Conservation (phyloP, 352 stramenopile genomes). For the Phytopythium cucurbitacearum region DNA sequence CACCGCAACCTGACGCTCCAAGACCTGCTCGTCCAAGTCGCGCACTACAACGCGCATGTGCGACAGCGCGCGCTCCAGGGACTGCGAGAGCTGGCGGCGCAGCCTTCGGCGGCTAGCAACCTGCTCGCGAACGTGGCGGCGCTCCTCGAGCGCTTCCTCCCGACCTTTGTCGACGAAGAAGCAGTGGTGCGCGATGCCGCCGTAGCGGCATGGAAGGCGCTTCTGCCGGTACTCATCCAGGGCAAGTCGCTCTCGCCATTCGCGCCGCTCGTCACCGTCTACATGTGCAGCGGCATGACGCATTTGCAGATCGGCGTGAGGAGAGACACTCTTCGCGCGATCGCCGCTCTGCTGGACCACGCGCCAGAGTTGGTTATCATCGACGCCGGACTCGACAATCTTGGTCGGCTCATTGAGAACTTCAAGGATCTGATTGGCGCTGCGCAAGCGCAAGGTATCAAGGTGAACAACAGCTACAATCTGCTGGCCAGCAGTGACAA, state of each 20-base stretch:
- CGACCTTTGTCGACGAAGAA: slow-evolving; percentile 72
- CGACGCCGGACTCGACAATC: slow-evolving; percentile 43
- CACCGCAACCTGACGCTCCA: slow-evolving; percentile 62
- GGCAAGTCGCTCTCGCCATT: slow-evolving; percentile 61
- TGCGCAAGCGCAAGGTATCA: slow-evolving; percentile 60
- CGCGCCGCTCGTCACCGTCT: slow-evolving; percentile 66
- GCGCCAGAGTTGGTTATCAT: slow-evolving; percentile 50
- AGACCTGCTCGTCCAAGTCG: slow-evolving; percentile 59
- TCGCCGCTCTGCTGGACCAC: slow-evolving; percentile 57
- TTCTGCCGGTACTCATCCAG: slow-evolving; percentile 50
- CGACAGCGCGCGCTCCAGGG: slow-evolving; percentile 66
- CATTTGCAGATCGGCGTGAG: slow-evolving; percentile 74
- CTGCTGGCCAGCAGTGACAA: slow-evolving; percentile 25
- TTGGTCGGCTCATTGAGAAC: slow-evolving; percentile 73
- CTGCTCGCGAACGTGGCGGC: slow-evolving; percentile 68
- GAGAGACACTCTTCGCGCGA: slow-evolving; percentile 69
- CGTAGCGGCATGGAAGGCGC: slow-evolving; percentile 57
- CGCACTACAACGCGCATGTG: slow-evolving; percentile 82
- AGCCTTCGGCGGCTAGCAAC: slow-evolving; percentile 34
- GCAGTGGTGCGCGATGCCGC: slow-evolving; percentile 72
- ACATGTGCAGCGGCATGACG: slow-evolving; percentile 77
- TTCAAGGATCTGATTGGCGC: slow-evolving; percentile 68
- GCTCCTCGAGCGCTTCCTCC: slow-evolving; percentile 74
- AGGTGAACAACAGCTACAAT: slow-evolving; percentile 79
- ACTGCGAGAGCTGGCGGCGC: slow-evolving; percentile 51